Evolutionary conservation across 129 eudicot genomes (phyloP), one percentile per base, ranked within the genome.

Genomic region (Sambucus nigra): DNA sequence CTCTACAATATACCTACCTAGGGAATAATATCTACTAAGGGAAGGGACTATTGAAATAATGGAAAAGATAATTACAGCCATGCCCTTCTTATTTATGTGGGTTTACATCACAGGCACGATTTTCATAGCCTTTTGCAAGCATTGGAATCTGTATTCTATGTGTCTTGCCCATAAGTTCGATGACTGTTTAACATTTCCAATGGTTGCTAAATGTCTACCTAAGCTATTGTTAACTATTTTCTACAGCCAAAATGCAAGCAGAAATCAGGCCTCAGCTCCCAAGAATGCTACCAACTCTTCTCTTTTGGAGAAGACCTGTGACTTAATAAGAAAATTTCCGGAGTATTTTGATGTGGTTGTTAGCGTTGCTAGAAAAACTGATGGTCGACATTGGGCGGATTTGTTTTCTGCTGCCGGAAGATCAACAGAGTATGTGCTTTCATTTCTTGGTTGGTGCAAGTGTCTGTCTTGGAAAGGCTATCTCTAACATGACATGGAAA

Each of bases 331-430:
- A 72, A 79, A 79, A 16, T 91, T 91, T 65, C 95, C 99, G 0
- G 99, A 91, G 69, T 91, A 91, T 50, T 80, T 76, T 68, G 95
- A 91, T 59, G 95, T 91, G 58, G 99, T 91, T 42, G 99, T 91
- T 55, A 86, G 95, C 40, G 99, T 86, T 68, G 99, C 95, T 23
- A 80, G 99, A 69, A 91, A 91, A 65, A 91, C 99, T 57, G 99
- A 91, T 75, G 99, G 94, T 51, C 94, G 99, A 51, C 95, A 91
- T 75, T 91, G 99, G 99, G 87, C 87, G 44, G 94, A 91, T 71
- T 40, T 91, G 55, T 91, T 91, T 79, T 74, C 91, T 64, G 89
- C 99, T 66, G 99, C 99, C 20, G 95, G 99, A 60, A 75, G 95
- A 83, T 74, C 99, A 53, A 86, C 95, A 17, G 99, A 91, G 99